Evolutionary conservation across 139 green algal genomes (phyloP).

Genomic region (Closterium sp.): DNA sequence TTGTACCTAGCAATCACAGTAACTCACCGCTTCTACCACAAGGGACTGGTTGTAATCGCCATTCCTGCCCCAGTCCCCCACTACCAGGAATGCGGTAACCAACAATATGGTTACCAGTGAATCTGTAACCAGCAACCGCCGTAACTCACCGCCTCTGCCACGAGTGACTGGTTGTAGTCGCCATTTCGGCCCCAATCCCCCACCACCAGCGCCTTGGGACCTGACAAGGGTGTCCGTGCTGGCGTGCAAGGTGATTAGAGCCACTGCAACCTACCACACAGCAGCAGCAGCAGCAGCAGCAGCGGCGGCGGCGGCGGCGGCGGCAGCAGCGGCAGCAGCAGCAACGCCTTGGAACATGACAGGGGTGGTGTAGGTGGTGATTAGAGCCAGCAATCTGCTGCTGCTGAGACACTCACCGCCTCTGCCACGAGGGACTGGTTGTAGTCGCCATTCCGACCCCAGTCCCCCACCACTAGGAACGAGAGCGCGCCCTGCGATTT

Average conservation of each 20-base stretch:
- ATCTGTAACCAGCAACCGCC: neutral
- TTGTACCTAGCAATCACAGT: no score
- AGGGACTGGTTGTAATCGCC: no score
- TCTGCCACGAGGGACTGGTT: slow-evolving; percentile 33
- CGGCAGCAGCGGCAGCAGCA: no score
- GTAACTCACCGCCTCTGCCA: slow-evolving; percentile 11
- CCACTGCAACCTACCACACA: no score
- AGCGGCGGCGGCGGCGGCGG: no score
- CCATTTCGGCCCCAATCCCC: slow-evolving; percentile 45
- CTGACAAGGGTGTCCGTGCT: neutral
- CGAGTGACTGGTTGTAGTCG: slow-evolving; percentile 29
- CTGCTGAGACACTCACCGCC: slow-evolving; percentile 9
- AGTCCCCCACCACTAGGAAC: slow-evolving; percentile 47
- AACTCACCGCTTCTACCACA: no score
- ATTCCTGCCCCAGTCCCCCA: no score
- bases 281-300: no score
- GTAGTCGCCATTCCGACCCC: slow-evolving; percentile 33
- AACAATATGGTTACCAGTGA: neutral
- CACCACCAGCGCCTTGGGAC: slow-evolving; percentile 31
- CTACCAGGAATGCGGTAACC: no score
- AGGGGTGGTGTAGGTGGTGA: no score
- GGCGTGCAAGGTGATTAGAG: neutral
- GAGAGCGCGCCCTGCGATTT: slow-evolving; percentile 25
- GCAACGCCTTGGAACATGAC: no score
- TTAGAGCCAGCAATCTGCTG: no score